Evolutionary conservation across 192 early-diverging fungal genomes (phyloP).

Genomic region (Phycomyces blakesleeanus): DNA sequence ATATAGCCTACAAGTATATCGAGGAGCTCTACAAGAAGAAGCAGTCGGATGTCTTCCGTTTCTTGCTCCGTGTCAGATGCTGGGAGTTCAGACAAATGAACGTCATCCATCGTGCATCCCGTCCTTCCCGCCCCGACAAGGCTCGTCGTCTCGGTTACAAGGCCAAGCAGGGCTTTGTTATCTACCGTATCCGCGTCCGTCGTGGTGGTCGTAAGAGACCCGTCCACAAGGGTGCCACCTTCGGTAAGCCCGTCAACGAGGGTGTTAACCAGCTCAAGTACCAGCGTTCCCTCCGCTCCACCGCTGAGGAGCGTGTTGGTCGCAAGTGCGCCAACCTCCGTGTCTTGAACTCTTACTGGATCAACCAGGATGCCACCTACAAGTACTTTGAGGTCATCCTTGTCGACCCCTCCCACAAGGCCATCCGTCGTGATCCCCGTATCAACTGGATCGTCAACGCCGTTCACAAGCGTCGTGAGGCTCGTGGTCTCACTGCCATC

Average conservation of each 20-base stretch:
- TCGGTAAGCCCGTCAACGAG: constrained; percentile 96
- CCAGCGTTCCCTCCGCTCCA: constrained; percentile 88
- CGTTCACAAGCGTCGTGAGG: constrained; percentile 98
- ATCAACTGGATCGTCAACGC: constrained; percentile 99
- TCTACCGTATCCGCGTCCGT: constrained; percentile 98
- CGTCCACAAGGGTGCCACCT: constrained; percentile 95
- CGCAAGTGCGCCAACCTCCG: constrained; percentile 95
- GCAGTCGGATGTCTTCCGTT: constrained; percentile 98
- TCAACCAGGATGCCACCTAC: constrained; percentile 98
- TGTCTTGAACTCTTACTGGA: constrained; percentile 99
- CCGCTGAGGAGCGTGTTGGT: constrained; percentile 97
- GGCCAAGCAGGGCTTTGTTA: constrained; percentile 99
- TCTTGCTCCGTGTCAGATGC: constrained; percentile 94
- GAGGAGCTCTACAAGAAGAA: constrained; percentile 98
- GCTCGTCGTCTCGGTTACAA: constrained; percentile 99
- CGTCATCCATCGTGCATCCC: constrained; percentile 96
- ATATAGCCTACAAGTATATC: constrained; percentile 77
- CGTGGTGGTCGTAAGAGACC: constrained; percentile 98
- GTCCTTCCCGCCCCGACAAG: constrained; percentile 97
- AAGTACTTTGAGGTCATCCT: constrained; percentile 99
- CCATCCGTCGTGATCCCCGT: constrained; percentile 95
- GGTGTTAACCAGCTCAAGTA: constrained; percentile 99
- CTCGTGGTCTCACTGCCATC: constrained; percentile 93
- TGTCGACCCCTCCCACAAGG: constrained; percentile 96
- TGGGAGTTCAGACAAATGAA: constrained; percentile 99